Evolutionary conservation across 495 filamentous ascomycete genomes (phyloP), one percentile per base, ranked within the genome.

Genomic region (Aspergillus ostianus): DNA sequence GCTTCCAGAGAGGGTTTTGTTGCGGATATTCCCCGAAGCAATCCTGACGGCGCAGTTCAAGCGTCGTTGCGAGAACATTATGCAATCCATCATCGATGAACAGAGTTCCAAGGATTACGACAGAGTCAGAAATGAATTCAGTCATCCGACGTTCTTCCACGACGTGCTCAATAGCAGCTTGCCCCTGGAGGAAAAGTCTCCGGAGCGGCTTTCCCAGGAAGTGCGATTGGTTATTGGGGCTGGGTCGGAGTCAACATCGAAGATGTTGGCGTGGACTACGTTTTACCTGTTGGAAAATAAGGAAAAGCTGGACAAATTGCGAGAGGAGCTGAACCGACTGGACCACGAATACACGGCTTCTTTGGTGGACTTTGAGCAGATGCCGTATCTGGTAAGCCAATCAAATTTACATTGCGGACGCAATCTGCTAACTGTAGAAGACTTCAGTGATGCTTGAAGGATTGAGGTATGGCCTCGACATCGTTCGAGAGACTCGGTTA

Each of bases 211-310:
- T 17, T 61, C 64, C 6, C 69, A 75, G 15, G 81, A 85, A 58
- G 79, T 75, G 4, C 66, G 72, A 32, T 60, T 67, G 0, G 56
- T 85, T 9, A 67, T 83, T 13, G 70, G 67, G 2, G 82, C 82
- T 5, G 83, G 83, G 4, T 72, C 70, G 27, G 73, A 76, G 41
- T 83, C 78, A 4, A 80, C 77, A 0, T 73, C 70, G 6, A 74
- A 70, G 53, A 72, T 76, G 6, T 44, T 79, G 47, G 57, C 69
- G 7, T 61, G 65, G 15, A 65, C 76, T 13, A 66, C 71, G 17
- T 83, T 72, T 61, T 73, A 82, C 59, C 68, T 82, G 6, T 62
- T 77, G 6, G 57, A 58, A 10, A 70, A 78, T 50, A 74, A 69
- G 5, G 58, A 67, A 1, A 74, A 71, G 12, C 55, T 72, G 23